Evolutionary conservation across 2,329 filamentous ascomycete species (phyloP), one percentile per base, ranked within the genome.

Genomic region (Aspergillus oerlinghausenensis): DNA sequence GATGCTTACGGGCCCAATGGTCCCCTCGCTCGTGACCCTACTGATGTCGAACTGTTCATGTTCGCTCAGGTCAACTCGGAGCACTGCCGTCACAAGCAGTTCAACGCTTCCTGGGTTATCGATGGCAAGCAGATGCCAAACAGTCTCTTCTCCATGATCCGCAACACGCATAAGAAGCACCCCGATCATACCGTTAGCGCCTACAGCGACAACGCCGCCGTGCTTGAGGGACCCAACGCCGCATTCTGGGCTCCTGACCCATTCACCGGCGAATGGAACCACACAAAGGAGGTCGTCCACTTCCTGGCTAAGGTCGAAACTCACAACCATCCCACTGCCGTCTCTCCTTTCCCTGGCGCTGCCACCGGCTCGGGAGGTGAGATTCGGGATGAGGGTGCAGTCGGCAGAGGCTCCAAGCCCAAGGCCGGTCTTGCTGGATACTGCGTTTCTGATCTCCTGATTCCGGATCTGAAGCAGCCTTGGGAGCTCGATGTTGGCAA

Each of bases 41-140:
- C 92, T 59, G 94, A 97, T 72, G 90, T 97, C 48, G 94, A 99
- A 77, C 82, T 97, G 23, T 97, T 97, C 81, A 97, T 97, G 94
- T 99, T 97, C 73, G 93, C 93, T 17, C 94, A 99, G 77, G 93
- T 99, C 72, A 97, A 97, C 79, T 97, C 93, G 3, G 94, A 99
- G 80, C 93, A 97, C 75, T 96, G 85, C 70, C 77, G 85, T 57
- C 85, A 88, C 71, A 96, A 97, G 80, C 89, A 95, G 67, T 99
- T 99, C 83, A 99, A 99, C 74, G 92, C 94, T 28, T 88, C 87
- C 57, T 99, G 94, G 91, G 94, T 88, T 17, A 95, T 99, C 66
- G 92, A 99, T 72, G 92, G 92, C 52, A 81, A 88, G 63, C 78
- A 82, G 62, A 94, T 92, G 82, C 82, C 84, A 49, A 84, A 88